Evolutionary conservation across 2,329 filamentous ascomycete genomes (phyloP), one percentile per base, ranked within the genome.

Genomic region (Rhinocladiella similis): DNA sequence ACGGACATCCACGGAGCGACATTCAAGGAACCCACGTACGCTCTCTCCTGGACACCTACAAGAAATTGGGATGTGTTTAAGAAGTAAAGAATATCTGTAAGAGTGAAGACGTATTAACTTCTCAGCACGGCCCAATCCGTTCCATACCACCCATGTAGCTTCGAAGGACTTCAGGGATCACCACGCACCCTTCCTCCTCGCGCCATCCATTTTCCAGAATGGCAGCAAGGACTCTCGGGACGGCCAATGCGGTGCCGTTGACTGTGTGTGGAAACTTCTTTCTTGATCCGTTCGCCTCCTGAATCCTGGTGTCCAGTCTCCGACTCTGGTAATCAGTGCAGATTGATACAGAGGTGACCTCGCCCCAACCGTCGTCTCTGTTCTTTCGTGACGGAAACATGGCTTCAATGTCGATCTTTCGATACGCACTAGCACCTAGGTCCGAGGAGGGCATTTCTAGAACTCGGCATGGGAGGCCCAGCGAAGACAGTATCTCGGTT

Each of bases 281-380:
- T 68, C 81, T 84, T n/a, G 75, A 67, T 3, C 76, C 75, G 59
- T 70, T 72, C 19, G 46, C 33, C 50, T 74, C 76, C 60, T 86
- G 85, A 45, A 90, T 77, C 39, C 88, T 82, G 13, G 94, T 97
- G 25, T 84, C 87, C 35, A 99, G 78, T 14, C 94, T 82, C 25
- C 94, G 82, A 22, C 83, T 88, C 77, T 99, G 94, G 74, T 97
- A 99, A 73, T 99, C 94, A 1, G 90, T 94, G 74, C 94, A 99
- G 65, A 93, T 87, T 61, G 90, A 95, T 0, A 91, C 86, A 42
- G 88, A 93, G 0, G 92, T 96, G 50, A 99, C 87, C 74, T 99
- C 94, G 46, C 94, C 94, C 89, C 92, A 99, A 27, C 90, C 91
- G 63, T 87, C 81, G 63, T 87, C 81, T 5, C 60, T 52, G 9